A percentile compares a stretch with the other conserved stretches of the same genome.
Evolutionary conservation across 73 alveolate species (phyloP).

Genomic region (Paramecium pentaurelia): DNA sequence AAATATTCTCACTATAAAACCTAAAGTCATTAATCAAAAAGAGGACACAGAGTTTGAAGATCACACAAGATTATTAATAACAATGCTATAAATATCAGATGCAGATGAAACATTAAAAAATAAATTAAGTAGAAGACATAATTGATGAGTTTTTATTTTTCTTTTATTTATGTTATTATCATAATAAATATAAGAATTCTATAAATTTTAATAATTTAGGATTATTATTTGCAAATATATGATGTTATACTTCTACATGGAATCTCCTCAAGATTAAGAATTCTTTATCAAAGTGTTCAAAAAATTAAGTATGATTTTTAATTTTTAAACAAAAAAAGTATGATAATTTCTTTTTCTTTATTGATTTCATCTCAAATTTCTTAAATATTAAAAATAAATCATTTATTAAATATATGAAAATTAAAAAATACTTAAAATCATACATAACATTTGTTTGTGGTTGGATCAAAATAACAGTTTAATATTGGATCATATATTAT

Average conservation of each 20-base stretch:
- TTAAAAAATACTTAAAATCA: neutral
- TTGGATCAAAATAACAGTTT: constrained; percentile 11
- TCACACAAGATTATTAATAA: neutral
- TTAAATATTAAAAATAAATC: no score
- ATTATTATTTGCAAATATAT: no score
- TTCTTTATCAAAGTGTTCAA: no score
- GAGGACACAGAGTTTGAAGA: neutral
- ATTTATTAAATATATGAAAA: neutral
- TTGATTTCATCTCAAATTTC: no score
- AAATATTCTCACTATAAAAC: neutral
- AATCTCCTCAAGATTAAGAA: no score
- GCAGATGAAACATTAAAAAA: neutral
- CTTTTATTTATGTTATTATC: neutral
- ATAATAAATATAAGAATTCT: no score
- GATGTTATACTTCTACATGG: no score
- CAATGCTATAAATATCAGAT: neutral
- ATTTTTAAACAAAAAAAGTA: no score
- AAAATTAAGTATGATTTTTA: no score
- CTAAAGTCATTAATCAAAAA: neutral
- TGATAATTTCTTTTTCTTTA: no score
- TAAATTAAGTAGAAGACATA: neutral
- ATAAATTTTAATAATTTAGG: no score
- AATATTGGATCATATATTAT: neutral
- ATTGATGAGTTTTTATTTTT: neutral
- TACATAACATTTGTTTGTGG: neutral